Evolutionary conservation across 306 rosid genomes (phyloP), one percentile per base, ranked within the genome.

Genomic region (Cajanus cajan): DNA sequence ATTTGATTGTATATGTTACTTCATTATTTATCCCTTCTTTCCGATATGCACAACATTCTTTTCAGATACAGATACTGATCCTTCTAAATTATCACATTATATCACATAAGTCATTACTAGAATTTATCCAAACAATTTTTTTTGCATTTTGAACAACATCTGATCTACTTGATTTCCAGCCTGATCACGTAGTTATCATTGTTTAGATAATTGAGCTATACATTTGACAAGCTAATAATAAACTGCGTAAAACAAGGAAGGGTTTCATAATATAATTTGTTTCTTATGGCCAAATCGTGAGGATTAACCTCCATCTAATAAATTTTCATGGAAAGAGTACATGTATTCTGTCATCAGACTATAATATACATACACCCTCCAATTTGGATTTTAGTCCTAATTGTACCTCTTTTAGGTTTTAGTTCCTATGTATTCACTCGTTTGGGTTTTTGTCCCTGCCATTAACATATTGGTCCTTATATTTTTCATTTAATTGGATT

Each of bases 21-120:
- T 73, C 45, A 66, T 61, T 67, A 24, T 44, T 43, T 18, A 11
- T 73, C 63, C 73, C 43, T 54, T 65, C 39, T 82, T 78, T 68
- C 47, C 69, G 8, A 58, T 44, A 18, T 47, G 39, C 44, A 18
- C 28, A 36, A 28, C 33, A 39, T 37, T 55, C 44, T 52, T 21
- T 19, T 55, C 66, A 4, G 16, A 71, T 74, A 28, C 5, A 15
- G 6, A 68, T 43, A 44, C 18, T 57, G 25, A 28, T 79, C 65
- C 25, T 58, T 41, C 33, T 14, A 76, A 33, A 21, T 51, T n/a
- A n/a, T n/a, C n/a, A n/a, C n/a, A n/a, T n/a, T n/a, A n/a, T 54
- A 47, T 50, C 10, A 51, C 57, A 11, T 34, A 78, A 73, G 24
- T 59, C 37, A 8, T 33, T 15, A 74, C 73, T 48, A 70, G 66